Evolutionary conservation across 2,329 filamentous ascomycete species (phyloP).

Genomic region (Claviceps pazoutovae): DNA sequence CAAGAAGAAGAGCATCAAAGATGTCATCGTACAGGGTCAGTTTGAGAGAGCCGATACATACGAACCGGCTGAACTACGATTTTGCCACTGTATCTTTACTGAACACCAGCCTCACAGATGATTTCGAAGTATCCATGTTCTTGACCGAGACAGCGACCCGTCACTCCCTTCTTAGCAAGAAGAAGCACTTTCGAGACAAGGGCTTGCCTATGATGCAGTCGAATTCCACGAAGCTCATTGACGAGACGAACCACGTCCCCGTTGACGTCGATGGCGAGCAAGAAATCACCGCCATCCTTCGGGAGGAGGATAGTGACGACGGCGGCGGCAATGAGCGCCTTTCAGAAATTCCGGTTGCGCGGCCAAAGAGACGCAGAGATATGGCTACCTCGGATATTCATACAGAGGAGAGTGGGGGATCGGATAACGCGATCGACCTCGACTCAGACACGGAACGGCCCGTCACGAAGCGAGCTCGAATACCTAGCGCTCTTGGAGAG

Average conservation of each 20-base stretch:
- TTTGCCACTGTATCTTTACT: background rate
- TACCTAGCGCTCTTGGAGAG: slow-evolving; percentile 13
- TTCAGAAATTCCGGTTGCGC: slow-evolving; percentile 21
- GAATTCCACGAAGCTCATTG: slow-evolving; percentile 49
- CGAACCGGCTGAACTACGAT: background rate
- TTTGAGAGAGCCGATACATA: background rate
- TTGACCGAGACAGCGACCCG: slow-evolving; percentile 73
- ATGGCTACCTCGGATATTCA: slow-evolving; percentile 15
- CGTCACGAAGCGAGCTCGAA: slow-evolving; percentile 31
- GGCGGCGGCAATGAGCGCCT: slow-evolving; percentile 14
- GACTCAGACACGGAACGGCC: slow-evolving; percentile 26
- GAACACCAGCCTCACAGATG: slow-evolving; percentile 41
- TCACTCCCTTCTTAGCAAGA: slow-evolving; percentile 75
- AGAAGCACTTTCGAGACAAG: slow-evolving; percentile 59
- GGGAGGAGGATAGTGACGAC: slow-evolving; percentile 37
- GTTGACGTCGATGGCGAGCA: slow-evolving; percentile 27
- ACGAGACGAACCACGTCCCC: slow-evolving; percentile 38
- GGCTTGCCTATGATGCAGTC: slow-evolving; percentile 39
- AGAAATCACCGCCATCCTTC: slow-evolving; percentile 14
- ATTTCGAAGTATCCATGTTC: slow-evolving; percentile 92
- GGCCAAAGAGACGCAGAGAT: slow-evolving; percentile 18
- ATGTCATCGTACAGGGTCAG: slow-evolving; percentile 66
- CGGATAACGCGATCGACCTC: slow-evolving; percentile 23
- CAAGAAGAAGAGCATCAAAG: slow-evolving; percentile 73
- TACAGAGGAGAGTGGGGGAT: slow-evolving; percentile 16